Conservation (phyloP, 345 rosid species). For the Eutrema heterophyllum region DNA sequence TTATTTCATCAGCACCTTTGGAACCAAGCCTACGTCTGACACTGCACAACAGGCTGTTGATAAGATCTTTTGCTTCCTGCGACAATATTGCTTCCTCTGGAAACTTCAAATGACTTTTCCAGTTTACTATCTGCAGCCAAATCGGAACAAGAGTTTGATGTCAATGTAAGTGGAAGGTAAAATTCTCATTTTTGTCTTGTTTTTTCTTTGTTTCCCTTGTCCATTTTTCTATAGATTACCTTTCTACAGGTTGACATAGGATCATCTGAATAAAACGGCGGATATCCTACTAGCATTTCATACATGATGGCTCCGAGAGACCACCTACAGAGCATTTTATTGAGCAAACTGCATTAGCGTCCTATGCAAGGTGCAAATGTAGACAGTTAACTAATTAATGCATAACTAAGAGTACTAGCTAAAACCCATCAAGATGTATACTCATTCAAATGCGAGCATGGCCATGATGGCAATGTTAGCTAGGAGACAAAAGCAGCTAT, state of each 20-base stretch:
- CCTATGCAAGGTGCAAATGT: background rate
- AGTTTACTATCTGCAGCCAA: constrained; percentile 72
- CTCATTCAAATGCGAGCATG: background rate
- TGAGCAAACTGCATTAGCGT: background rate
- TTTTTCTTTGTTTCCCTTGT: background rate
- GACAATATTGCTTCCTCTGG: constrained; percentile 92
- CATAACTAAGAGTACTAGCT: background rate
- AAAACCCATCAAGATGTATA: background rate
- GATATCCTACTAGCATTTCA: constrained; percentile 96
- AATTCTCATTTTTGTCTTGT: background rate
- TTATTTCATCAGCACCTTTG: constrained; percentile 84
- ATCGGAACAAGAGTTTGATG: background rate
- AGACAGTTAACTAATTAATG: background rate
- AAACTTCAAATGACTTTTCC: constrained; percentile 95
- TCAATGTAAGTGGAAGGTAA: background rate
- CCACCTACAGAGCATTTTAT: constrained; percentile 64
- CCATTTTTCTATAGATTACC: constrained; percentile 36
- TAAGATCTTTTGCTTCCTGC: constrained; percentile 72
- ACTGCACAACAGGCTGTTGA: constrained; percentile 73
- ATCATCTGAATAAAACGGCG: constrained; percentile 97
- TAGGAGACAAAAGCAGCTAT: background rate
- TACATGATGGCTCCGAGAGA: constrained; percentile 97
- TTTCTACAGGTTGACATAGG: constrained; percentile 95
- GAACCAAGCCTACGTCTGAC: constrained; percentile 89
- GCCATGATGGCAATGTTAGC: background rate